Evolutionary conservation across 495 filamentous ascomycete species (phyloP).

Genomic region (Sordaria brevicollis): DNA sequence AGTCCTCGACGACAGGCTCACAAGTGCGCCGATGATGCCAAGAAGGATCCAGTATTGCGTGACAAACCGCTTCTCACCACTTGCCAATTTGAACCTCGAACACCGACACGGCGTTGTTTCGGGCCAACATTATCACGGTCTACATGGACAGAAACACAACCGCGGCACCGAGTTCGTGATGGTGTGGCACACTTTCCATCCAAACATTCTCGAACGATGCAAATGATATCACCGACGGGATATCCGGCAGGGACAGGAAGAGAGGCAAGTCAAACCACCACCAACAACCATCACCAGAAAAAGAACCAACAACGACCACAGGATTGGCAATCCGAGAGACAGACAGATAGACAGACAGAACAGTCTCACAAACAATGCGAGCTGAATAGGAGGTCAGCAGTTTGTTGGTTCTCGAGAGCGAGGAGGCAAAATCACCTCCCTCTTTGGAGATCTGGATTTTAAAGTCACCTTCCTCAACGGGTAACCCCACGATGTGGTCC

Average conservation of each 20-base stretch:
- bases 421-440: background rate
- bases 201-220: background rate
- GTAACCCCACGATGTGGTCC: background rate
- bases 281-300: background rate
- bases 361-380: background rate
- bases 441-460: background rate
- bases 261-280: background rate
- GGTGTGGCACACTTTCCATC: background rate
- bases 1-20: background rate
- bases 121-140: background rate
- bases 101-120: background rate
- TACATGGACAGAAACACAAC: background rate
- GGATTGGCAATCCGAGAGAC: background rate
- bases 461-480: background rate
- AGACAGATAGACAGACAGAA: background rate
- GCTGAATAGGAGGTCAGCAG: background rate
- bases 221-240: background rate
- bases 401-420: background rate
- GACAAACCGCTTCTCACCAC: background rate
- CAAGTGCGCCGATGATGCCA: background rate
- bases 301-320: background rate
- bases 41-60: background rate
- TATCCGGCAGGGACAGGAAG: background rate
- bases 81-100: background rate
- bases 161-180: background rate